A percentile compares a stretch with the other conserved stretches of the same genome.
phyloP scores from a whole-genome alignment of 176 grass and related monocot genomes.

The Saccharum officinarum region DNA sequence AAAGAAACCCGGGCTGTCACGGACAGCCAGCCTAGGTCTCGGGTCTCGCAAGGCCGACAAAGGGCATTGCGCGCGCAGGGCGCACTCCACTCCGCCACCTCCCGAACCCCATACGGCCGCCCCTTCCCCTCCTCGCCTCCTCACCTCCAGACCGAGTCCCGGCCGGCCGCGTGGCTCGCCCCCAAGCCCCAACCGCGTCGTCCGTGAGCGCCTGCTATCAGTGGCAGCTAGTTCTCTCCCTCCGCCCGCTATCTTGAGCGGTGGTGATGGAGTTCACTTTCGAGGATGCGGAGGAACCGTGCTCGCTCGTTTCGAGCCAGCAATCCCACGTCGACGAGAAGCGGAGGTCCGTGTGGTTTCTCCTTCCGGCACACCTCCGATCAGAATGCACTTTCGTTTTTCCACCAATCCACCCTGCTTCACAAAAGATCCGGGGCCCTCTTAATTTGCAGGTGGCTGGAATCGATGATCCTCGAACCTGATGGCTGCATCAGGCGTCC shows the following conservation, averaged over 20 bases:
- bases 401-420: background rate
- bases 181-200: background rate
- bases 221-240: background rate
- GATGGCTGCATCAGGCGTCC: background rate
- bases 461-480: slow-evolving; percentile 3
- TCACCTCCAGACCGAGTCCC: background rate
- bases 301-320: slow-evolving; percentile 28
- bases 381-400: background rate
- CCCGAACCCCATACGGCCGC: background rate
- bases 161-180: background rate
- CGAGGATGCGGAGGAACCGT: no score
- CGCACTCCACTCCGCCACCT: no score
- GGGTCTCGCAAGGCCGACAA: no score
- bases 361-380: background rate
- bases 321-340: slow-evolving; percentile 30
- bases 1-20: background rate
- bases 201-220: background rate
- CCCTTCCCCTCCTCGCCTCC: background rate
- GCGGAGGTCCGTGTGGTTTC: slow-evolving; percentile 3
- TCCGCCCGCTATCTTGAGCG: background rate
- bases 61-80: no score
- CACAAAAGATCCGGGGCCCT: background rate
- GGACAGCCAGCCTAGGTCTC: no score
- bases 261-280: slow-evolving; percentile 20
- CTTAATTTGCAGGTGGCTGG: slow-evolving; percentile 33